These are phyloP conservation scores for Dillenia turbinata DNA, from an alignment of 164 flowering plant species.

Conservation along the genomic window DNA sequence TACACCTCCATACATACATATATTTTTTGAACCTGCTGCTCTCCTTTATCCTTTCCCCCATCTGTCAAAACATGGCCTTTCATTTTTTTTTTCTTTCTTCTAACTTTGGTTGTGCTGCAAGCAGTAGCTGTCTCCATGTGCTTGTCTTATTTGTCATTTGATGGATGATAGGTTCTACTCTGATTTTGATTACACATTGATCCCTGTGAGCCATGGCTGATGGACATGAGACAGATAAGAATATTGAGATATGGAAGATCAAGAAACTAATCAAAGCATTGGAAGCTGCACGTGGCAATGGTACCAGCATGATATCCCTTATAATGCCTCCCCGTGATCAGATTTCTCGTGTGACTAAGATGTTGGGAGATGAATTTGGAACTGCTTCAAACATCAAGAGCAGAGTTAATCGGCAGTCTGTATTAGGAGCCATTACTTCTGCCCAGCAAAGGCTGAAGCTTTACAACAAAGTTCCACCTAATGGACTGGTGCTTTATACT, in stretches of 20 bases:
- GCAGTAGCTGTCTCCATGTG: too few relatives aligned
- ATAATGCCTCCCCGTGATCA: slow-evolving; percentile 57
- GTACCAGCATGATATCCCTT: slow-evolving; percentile 56
- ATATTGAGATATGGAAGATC: slow-evolving; percentile 54
- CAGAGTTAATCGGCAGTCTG: slow-evolving; percentile 31
- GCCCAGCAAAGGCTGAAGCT: slow-evolving; percentile 45
- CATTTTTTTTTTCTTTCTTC: too few relatives aligned
- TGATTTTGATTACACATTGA: too few relatives aligned
- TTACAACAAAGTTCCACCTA: slow-evolving; percentile 41
- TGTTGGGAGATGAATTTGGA: slow-evolving; percentile 50
- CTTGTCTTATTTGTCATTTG: too few relatives aligned
- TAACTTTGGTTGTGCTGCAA: too few relatives aligned
- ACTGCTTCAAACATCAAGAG: slow-evolving; percentile 50
- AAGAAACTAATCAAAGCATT: slow-evolving; percentile 47
- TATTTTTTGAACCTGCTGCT: too few relatives aligned
- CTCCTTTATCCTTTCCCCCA: too few relatives aligned
- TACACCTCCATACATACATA: too few relatives aligned
- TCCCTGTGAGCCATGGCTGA: slow-evolving; percentile 23
- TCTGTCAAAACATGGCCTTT: too few relatives aligned
- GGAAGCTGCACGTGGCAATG: slow-evolving; percentile 48
- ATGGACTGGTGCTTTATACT: slow-evolving; percentile 41
- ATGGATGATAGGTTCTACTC: too few relatives aligned
- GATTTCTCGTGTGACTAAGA: slow-evolving; percentile 39
- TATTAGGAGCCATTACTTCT: slow-evolving; percentile 25
- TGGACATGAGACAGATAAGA: slow-evolving; percentile 41